phyloP scores from a whole-genome alignment of 805 yeast genomes.

The Ogataea kodamae region DNA sequence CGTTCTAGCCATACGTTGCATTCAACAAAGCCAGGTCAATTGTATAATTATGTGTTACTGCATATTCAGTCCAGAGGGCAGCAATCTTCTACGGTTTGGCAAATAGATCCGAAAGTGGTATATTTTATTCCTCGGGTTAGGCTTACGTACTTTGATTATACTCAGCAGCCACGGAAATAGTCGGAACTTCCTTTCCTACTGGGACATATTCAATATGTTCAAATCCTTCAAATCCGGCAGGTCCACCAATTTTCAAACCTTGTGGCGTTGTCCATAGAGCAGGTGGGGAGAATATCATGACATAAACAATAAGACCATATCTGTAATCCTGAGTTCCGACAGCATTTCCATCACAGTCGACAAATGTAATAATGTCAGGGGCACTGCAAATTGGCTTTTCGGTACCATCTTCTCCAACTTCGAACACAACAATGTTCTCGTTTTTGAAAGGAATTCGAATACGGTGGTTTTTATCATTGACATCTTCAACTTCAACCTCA shows the following conservation, averaged over 20 bases:
- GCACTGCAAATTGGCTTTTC: slow-evolving; percentile 31
- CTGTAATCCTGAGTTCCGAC: slow-evolving; percentile 44
- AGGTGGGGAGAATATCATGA: slow-evolving; percentile 36
- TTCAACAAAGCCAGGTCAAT: no score
- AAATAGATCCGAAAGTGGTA: no score
- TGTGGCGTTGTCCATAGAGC: slow-evolving; percentile 33
- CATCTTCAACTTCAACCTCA: slow-evolving; percentile 30
- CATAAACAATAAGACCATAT: slow-evolving; percentile 40
- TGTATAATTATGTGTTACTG: no score
- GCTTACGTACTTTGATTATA: no score
- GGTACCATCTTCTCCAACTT: slow-evolving; percentile 25
- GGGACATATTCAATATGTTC: slow-evolving; percentile 36
- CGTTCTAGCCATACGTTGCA: no score
- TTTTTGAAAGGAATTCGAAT: slow-evolving; percentile 41
- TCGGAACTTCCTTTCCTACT: no score
- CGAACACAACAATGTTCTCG: slow-evolving; percentile 39
- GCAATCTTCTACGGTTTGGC: no score
- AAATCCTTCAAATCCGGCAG: slow-evolving; percentile 29
- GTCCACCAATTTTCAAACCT: slow-evolving; percentile 41
- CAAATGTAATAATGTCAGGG: slow-evolving; percentile 40
- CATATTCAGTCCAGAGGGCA: no score
- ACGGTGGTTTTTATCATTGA: slow-evolving; percentile 11
- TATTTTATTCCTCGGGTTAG: no score
- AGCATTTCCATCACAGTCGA: slow-evolving; percentile 40
- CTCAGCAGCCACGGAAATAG: no score